These are phyloP conservation scores for Fusarium brevicatenulatum DNA, from an alignment of 2,329 filamentous ascomycete species.

Conservation along the genomic window DNA sequence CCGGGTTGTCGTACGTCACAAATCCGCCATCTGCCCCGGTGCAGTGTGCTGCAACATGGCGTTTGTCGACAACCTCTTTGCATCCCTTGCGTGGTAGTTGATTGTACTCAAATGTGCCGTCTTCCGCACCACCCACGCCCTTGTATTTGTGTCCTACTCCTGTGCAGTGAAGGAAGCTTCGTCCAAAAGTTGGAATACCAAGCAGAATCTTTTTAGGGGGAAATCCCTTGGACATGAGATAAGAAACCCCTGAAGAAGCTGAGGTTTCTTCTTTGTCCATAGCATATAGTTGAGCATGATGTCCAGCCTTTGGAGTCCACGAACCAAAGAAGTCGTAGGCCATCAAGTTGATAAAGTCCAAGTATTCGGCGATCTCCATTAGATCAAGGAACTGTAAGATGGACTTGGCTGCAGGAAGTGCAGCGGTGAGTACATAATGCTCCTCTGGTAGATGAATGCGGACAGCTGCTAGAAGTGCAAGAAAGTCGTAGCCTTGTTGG, in stretches of 20 bases:
- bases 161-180: constrained; percentile 74
- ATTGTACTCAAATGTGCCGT: constrained; percentile 79
- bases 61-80: constrained; percentile 74
- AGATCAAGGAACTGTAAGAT: constrained; percentile 77
- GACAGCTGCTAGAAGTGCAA: constrained; percentile 73
- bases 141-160: constrained; percentile 71
- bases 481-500: constrained; percentile 75
- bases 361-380: constrained; percentile 66
- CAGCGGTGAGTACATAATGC: constrained; percentile 75
- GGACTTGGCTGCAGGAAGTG: constrained; percentile 74
- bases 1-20: constrained; percentile 81
- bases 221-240: constrained; percentile 73
- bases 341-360: constrained; percentile 83
- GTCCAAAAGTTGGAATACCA: constrained; percentile 79
- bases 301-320: constrained; percentile 74
- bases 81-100: constrained; percentile 71
- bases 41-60: constrained; percentile 76
- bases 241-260: constrained; percentile 72
- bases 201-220: constrained; percentile 77
- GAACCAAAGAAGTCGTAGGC: constrained; percentile 82
- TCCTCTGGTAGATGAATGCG: constrained; percentile 75
- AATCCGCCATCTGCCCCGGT: constrained; percentile 79
- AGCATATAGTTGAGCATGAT: constrained; percentile 80
- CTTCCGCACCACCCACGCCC: constrained; percentile 64
- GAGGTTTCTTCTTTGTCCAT: constrained; percentile 70